Evolutionary conservation across 2,329 filamentous ascomycete genomes (phyloP).

Genomic region (Alternaria sp.): DNA sequence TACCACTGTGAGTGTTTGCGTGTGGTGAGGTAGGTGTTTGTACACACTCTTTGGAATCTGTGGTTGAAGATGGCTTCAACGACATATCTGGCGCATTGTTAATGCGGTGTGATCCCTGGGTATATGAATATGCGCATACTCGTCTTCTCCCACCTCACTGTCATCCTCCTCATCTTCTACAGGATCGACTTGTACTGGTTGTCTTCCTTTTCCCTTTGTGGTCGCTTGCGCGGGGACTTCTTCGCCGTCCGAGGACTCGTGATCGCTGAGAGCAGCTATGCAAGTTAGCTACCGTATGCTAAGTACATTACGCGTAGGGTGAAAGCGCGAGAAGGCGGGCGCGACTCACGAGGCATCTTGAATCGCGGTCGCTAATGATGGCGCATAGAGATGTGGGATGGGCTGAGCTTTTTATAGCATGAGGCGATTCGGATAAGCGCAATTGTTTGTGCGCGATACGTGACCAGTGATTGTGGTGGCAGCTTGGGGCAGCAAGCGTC

Average conservation of each 20-base stretch:
- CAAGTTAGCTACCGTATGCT: slow-evolving; percentile 25
- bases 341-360: slow-evolving; percentile 49
- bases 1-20: slow-evolving; percentile 21
- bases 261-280: slow-evolving; percentile 53
- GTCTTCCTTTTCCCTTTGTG: slow-evolving; percentile 23
- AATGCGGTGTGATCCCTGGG: slow-evolving; percentile 22
- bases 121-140: slow-evolving; percentile 54
- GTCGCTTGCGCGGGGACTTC: slow-evolving; percentile 37
- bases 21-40: slow-evolving; percentile 36
- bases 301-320: slow-evolving; percentile 12
- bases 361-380: slow-evolving; percentile 21
- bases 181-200: slow-evolving; percentile 12
- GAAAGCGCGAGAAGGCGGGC: slow-evolving; percentile 6
- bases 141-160: slow-evolving; percentile 46
- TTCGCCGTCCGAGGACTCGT: slow-evolving; percentile 48
- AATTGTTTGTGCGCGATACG: slow-evolving; percentile 21
- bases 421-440: slow-evolving; percentile 1
- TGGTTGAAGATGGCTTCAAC: slow-evolving; percentile 79
- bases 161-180: slow-evolving; percentile 48
- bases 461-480: slow-evolving; percentile 12
- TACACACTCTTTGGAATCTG: slow-evolving; percentile 54
- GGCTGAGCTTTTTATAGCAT: slow-evolving; percentile 13
- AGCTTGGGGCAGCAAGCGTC: slow-evolving; percentile 1
- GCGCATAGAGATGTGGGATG: background rate
- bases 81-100: slow-evolving; percentile 65